Evolutionary conservation across 2,329 filamentous ascomycete genomes (phyloP).

Genomic region (Colletotrichum sp.): DNA sequence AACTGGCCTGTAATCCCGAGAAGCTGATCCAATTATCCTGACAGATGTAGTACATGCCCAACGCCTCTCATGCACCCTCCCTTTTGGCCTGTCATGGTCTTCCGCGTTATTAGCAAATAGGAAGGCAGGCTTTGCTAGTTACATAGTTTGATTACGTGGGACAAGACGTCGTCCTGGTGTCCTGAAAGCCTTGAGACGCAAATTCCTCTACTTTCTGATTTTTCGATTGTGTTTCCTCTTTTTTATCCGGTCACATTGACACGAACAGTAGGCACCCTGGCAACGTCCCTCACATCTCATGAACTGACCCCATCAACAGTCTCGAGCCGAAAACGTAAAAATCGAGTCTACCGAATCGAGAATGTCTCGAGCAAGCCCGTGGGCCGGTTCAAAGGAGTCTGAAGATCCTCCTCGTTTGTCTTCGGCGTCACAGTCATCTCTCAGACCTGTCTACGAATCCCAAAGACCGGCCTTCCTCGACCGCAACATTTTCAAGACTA

Average conservation of each 20-base stretch:
- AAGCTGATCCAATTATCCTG: background rate
- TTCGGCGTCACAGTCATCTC: background rate
- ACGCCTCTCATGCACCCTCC: background rate
- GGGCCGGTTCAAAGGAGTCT: background rate
- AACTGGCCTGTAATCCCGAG: background rate
- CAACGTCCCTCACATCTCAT: background rate
- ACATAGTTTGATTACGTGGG: background rate
- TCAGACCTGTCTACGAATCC: background rate
- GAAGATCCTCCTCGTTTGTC: background rate
- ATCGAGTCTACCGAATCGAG: background rate
- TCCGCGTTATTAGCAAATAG: background rate
- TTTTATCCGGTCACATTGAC: background rate
- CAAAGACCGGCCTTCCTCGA: background rate
- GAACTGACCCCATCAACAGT: background rate
- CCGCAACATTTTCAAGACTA: background rate
- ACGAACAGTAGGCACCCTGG: background rate
- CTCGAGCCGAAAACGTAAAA: background rate
- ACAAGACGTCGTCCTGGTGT: background rate
- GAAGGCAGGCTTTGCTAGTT: background rate
- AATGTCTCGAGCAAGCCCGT: background rate
- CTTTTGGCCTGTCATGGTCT: background rate
- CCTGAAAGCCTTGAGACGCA: background rate
- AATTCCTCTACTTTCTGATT: background rate
- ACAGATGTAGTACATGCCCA: background rate
- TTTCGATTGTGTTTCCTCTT: background rate